These are phyloP conservation scores for Plasmodium berghei DNA, from an alignment of 169 alveolate genomes.

Conservation along the genomic window DNA sequence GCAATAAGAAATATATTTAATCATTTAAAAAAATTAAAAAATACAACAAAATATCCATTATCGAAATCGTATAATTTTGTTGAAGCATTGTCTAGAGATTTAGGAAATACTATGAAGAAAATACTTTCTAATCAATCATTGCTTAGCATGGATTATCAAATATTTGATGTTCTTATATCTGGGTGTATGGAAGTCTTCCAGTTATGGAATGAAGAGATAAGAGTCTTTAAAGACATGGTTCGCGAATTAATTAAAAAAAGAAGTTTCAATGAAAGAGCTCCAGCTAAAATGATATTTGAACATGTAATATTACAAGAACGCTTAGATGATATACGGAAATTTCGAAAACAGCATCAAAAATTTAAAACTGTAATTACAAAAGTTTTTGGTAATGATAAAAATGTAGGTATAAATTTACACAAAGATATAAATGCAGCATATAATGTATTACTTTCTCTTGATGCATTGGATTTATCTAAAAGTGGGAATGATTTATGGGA, in stretches of 20 bases:
- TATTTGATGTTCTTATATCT: conserved; percentile 87
- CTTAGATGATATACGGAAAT: conserved; percentile 91
- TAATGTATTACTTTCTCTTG: conserved; percentile 82
- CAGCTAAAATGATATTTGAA: conserved; percentile 90
- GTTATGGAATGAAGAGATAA: conserved; percentile 95
- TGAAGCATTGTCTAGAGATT: conserved; percentile 94
- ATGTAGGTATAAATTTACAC: conserved; percentile 82
- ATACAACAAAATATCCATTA: conserved; percentile 91
- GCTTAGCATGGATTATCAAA: conserved; percentile 90
- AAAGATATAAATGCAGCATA: conserved; percentile 91
- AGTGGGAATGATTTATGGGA: conserved; percentile 91
- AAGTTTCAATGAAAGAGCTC: conserved; percentile 89
- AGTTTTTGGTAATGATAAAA: conserved; percentile 83
- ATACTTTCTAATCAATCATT: conserved; percentile 79
- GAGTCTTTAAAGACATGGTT: conserved; percentile 90
- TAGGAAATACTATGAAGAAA: conserved; percentile 67
- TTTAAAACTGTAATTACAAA: conserved; percentile 90
- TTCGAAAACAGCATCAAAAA: conserved; percentile 95
- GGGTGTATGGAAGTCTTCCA: conserved; percentile 91
- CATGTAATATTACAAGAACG: conserved; percentile 90
- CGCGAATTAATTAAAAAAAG: conserved; percentile 90
- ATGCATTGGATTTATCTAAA: conserved; percentile 88
- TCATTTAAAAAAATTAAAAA: conserved; percentile 92
- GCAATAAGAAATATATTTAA: conserved; percentile 93
- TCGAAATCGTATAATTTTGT: conserved; percentile 92